Base-by-base conservation (phyloP, 495 filamentous ascomycete genomes). In the Penicillium chermesinum region DNA sequence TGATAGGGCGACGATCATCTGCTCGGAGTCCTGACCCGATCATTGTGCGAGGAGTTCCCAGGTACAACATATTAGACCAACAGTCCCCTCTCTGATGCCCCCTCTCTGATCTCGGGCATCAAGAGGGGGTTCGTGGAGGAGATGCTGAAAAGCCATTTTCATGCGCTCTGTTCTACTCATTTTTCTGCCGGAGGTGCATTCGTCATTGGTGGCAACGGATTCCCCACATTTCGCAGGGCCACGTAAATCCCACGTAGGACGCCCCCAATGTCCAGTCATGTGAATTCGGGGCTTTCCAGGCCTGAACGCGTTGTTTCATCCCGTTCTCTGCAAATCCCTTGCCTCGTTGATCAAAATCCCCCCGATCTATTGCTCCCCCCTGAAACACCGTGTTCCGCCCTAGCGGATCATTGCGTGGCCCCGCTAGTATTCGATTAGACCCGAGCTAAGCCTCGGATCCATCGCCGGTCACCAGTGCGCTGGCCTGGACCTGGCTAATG, bases 1-100 rank as follows among this genome's bases (percentile, higher is more conserved):
- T 44, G 42, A 44, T 44, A 21, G 42, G 42, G 18, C 14, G n/a
- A 30, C 25, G 25, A 30, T 30, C 25, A 30, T 30, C 25, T 30
- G 10, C 10, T 5, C 25, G 25, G 25, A 30, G 10, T n/a, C 25
- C 10, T 10, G 25, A 30, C 25, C 25, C 25, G 25, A 30, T 30
- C 25, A 30, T 30, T 30, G 25, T 30, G 25, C 25, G 10, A 10
- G 5, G 25, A 30, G 25, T 30, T 30, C 25, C 25, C 10, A 30
- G 25, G 25, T 30, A 30, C 25, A 30, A 5, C 10, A 30, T 30
- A 30, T 30, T 30, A 30, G 10, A 30, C 25, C 5, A 10, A 30
- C 5, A 5, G 4, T 30, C 25, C 25, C 25, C 25, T 30, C 25
- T 30, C 10, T 30, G 5, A 30, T n/a, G n/a, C n/a, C n/a, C n/a